Conservation (phyloP, 208 protist genomes). For the Leptomonas pyrrhocoris region DNA sequence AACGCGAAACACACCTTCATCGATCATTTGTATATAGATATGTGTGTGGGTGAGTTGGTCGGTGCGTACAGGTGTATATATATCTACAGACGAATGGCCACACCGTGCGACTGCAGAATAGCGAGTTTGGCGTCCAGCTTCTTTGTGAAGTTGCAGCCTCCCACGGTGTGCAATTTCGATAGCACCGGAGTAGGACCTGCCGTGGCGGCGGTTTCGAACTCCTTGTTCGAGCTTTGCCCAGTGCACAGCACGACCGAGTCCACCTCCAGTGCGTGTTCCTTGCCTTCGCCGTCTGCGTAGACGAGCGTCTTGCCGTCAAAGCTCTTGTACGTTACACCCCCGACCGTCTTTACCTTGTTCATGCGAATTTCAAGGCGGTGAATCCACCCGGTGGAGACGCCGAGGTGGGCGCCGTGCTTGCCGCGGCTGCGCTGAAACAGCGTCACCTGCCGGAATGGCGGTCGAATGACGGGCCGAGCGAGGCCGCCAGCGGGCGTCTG, state of each 20-base stretch:
- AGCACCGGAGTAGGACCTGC: slow-evolving; percentile 17
- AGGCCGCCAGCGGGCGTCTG: slow-evolving; percentile 47
- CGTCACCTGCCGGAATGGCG: slow-evolving; percentile 43
- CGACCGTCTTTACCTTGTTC: slow-evolving; percentile 71
- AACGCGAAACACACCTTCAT: too few species aligned
- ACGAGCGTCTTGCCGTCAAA: slow-evolving; percentile 80
- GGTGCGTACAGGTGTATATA: too few species aligned
- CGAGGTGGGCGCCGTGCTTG: slow-evolving; percentile 80
- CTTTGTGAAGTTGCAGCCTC: slow-evolving; percentile 69
- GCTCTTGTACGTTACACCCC: slow-evolving; percentile 75
- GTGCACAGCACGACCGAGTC: slow-evolving; percentile 91
- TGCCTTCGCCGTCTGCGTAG: slow-evolving; percentile 45
- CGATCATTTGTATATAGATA: too few species aligned
- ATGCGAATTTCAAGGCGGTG: slow-evolving; percentile 85
- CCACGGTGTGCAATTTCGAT: slow-evolving; percentile 46
- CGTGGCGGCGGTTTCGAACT: slow-evolving; percentile 32
- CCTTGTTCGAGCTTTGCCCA: slow-evolving; percentile 77
- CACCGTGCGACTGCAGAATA: slow-evolving; percentile 70
- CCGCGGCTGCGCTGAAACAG: slow-evolving; percentile 83
- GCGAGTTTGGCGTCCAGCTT: slow-evolving; percentile 80
- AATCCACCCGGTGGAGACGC: slow-evolving; percentile 92
- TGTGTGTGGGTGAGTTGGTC: too few species aligned
- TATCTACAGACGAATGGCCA: slow-evolving; percentile 50
- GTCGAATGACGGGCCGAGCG: slow-evolving; percentile 19
- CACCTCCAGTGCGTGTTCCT: slow-evolving; percentile 49